Evolutionary conservation across 169 alveolate species (phyloP).

Genomic region (Pseudocohnilembus persalinus): DNA sequence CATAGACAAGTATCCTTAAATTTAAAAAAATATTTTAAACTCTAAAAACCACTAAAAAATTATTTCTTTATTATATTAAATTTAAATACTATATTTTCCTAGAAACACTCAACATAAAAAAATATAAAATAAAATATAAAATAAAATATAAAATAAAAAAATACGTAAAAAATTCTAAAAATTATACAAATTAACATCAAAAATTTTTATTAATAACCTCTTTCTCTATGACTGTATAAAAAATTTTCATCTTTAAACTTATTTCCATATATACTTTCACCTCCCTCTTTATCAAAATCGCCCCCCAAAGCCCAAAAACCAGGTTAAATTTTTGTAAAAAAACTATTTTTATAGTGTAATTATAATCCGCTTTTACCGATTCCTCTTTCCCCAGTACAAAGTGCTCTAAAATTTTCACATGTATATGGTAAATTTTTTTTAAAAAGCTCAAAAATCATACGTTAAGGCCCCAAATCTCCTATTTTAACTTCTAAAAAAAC

Average conservation of each 20-base stretch:
- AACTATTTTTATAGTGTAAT: constrained; percentile 82
- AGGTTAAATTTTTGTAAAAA: constrained; percentile 91
- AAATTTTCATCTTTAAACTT: constrained; percentile 94
- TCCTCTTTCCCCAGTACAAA: constrained; percentile 96
- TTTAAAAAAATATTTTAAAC: background rate
- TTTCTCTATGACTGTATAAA: constrained; percentile 60
- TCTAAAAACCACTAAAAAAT: background rate
- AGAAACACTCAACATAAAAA: no score
- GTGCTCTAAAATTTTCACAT: constrained; percentile 97
- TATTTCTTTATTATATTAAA: no score
- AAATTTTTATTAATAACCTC: no score
- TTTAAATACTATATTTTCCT: no score
- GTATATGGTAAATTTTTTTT: constrained; percentile 96
- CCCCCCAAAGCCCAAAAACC: constrained; percentile 97
- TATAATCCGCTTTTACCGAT: constrained; percentile 88
- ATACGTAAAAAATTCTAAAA: no score
- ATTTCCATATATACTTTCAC: constrained; percentile 94
- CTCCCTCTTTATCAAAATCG: constrained; percentile 96
- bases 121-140: no score
- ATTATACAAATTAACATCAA: no score
- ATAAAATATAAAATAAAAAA: no score
- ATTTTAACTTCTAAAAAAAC: constrained; percentile 76
- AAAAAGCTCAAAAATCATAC: constrained; percentile 94
- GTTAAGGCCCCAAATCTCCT: constrained; percentile 86
- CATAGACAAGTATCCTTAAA: constrained; percentile 76